A percentile compares a stretch with the other conserved stretches of the same genome.
Conservation (phyloP, 2,329 filamentous ascomycete species). For the Alternaria sp. region DNA sequence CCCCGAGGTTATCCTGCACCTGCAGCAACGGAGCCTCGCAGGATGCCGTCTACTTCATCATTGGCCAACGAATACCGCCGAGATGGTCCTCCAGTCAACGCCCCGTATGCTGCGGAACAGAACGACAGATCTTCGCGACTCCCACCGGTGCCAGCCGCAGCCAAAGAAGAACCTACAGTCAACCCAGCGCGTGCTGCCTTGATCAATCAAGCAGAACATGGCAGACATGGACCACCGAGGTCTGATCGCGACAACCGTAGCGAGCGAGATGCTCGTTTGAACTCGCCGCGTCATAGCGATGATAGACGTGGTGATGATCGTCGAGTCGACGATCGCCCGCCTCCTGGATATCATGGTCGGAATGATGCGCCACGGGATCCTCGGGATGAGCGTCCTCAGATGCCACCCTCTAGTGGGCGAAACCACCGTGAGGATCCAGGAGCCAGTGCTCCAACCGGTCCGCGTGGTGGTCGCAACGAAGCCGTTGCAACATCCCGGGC, state of each 20-base stretch:
- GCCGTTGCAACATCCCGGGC: constrained; percentile 28
- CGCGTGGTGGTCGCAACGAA: constrained; percentile 54
- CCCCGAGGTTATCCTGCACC: constrained; percentile 33
- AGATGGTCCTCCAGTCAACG: constrained; percentile 27
- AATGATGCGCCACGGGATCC: constrained; percentile 35
- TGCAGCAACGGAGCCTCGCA: constrained; percentile 24
- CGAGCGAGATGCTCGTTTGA: constrained; percentile 38
- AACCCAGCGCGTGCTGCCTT: constrained; percentile 54
- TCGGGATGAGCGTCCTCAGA: constrained; percentile 41
- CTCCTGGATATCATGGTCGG: constrained; percentile 31
- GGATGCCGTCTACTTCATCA: constrained; percentile 32
- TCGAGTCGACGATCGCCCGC: constrained; percentile 33
- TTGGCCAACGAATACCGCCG: constrained; percentile 37
- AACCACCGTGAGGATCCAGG: constrained; percentile 51
- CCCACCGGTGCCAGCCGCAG: constrained; percentile 15
- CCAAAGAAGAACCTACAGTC: constrained; percentile 37
- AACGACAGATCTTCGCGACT: constrained; percentile 27
- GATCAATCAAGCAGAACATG: constrained; percentile 45
- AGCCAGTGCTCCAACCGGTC: constrained; percentile 59
- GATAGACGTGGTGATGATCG: constrained; percentile 37
- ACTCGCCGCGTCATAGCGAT: constrained; percentile 37
- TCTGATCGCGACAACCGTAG: constrained; percentile 39
- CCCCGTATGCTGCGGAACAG: constrained; percentile 33
- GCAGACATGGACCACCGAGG: constrained; percentile 34
- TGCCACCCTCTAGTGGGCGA: constrained; percentile 39